A percentile compares a stretch with the other conserved stretches of the same genome.
These are phyloP conservation scores for Pyrenochaeta sp. DNA, from an alignment of 2,329 filamentous ascomycete genomes.

Conservation along the genomic window DNA sequence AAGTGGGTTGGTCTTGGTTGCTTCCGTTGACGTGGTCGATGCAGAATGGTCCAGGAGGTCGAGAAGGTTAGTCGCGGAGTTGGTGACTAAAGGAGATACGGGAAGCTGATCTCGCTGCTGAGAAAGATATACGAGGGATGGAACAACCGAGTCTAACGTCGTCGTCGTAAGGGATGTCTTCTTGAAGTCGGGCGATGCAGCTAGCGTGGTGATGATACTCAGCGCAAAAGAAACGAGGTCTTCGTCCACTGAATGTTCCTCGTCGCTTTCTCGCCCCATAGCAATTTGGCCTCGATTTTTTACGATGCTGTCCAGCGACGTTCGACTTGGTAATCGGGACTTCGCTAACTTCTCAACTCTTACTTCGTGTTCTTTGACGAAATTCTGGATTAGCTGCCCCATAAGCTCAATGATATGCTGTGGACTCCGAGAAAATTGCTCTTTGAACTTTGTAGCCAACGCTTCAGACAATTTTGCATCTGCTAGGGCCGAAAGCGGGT, in stretches of 20 bases:
- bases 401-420: constrained; percentile 71
- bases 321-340: constrained; percentile 31
- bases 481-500: constrained; percentile 60
- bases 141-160: constrained; percentile 15
- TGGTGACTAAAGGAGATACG: constrained; percentile 28
- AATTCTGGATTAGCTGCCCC: constrained; percentile 63
- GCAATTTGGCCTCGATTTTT: constrained; percentile 9
- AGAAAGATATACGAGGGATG: constrained; percentile 35
- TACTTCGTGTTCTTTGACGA: constrained; percentile 53
- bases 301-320: constrained; percentile 38
- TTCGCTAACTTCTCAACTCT: constrained; percentile 50
- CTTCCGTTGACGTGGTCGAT: constrained; percentile 55
- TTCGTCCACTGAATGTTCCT: constrained; percentile 35
- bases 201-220: constrained; percentile 50
- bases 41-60: constrained; percentile 58
- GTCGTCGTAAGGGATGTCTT: constrained; percentile 33
- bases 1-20: constrained; percentile 56
- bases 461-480: constrained; percentile 71
- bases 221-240: constrained; percentile 53
- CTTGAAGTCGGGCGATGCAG: constrained; percentile 46
- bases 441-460: constrained; percentile 69
- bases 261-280: background rate
- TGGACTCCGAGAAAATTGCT: constrained; percentile 70
- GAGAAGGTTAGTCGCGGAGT: constrained; percentile 50
- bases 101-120: constrained; percentile 12